Base-by-base conservation (phyloP, 2,329 filamentous ascomycete genomes). In the Fusarium protoensiforme region DNA sequence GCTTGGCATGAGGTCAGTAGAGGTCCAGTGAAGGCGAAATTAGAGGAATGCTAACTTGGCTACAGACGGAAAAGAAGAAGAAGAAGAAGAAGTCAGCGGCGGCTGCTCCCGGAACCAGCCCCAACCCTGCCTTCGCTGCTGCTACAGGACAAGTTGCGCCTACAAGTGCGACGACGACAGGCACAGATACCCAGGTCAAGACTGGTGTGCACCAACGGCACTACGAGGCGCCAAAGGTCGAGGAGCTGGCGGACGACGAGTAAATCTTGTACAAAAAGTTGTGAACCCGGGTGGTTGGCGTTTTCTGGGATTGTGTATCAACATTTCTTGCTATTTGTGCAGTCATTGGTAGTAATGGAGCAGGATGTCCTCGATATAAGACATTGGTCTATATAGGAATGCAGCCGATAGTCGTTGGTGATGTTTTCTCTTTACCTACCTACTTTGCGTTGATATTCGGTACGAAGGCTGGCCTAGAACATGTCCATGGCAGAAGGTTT, bases 1-100 rank as follows among this genome's bases (percentile, higher is more conserved):
- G 96, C 94, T 68, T 99, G 96, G 96, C 96, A 99, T 83, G 95
- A 98, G 90, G 94, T 97, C 81, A 83, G 89, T 83, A 57, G 6
- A 61, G 65, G 29, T 16, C 13, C 10, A 5, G 27, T 16, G 53
- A 11, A 35, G 16, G 11, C 16, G 27, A 7, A 41, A 11, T 7
- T 14, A 16, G 11, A 22, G 27, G 31, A 31, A 27, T 36, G 38
- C 78, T 83, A 75, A 80, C 65, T 39, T 38, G 13, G 35, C 1
- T 13, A 31, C 56, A 80, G 80, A 81, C 81, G 22, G 74, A 77
- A 61, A 82, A 84, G 76, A 80, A 82, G 38, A 85, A 85, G 79
- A 90, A 90, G 81, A 91, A 91, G 85, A 90, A 89, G 82, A 88
- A 87, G 82, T 77, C 82, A 79, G 72, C 82, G 78, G 72, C 82